These are phyloP conservation scores for Vaccinium myrtillus DNA, from an alignment of 148 eudicot genomes.

Conservation along the genomic window DNA sequence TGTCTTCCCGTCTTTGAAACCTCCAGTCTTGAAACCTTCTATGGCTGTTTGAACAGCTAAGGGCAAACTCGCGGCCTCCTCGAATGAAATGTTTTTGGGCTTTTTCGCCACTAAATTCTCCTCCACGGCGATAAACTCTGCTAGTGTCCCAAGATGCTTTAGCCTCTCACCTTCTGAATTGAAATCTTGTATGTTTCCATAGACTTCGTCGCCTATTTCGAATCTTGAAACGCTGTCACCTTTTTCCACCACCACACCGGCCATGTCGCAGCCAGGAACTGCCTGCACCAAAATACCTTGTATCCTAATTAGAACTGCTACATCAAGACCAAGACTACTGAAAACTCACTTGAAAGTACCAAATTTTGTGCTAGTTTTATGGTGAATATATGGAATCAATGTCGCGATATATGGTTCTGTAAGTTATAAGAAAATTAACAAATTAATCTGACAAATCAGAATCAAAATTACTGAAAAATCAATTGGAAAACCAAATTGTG, in stretches of 20 bases:
- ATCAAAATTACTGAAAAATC: neutral
- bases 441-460: neutral
- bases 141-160: constrained; percentile 45
- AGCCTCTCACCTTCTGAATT: constrained; percentile 11
- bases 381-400: neutral
- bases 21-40: constrained; percentile 44
- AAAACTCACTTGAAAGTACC: neutral
- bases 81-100: constrained; percentile 47
- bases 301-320: neutral
- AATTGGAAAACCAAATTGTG: neutral
- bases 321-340: neutral
- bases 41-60: constrained; percentile 48
- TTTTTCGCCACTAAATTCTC: constrained; percentile 43
- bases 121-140: constrained; percentile 44
- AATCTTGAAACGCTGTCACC: constrained; percentile 26
- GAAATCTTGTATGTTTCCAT: constrained; percentile 49
- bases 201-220: constrained; percentile 44
- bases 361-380: neutral
- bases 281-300: constrained; percentile 24
- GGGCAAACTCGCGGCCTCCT: constrained; percentile 56
- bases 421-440: neutral
- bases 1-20: constrained; percentile 31
- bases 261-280: constrained; percentile 59
- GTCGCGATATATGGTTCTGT: neutral
- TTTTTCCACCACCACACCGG: constrained; percentile 44